Evolutionary conservation across 73 alveolate species (phyloP), one percentile per base, ranked within the genome.

Genomic region (Paramecium primaurelia): DNA sequence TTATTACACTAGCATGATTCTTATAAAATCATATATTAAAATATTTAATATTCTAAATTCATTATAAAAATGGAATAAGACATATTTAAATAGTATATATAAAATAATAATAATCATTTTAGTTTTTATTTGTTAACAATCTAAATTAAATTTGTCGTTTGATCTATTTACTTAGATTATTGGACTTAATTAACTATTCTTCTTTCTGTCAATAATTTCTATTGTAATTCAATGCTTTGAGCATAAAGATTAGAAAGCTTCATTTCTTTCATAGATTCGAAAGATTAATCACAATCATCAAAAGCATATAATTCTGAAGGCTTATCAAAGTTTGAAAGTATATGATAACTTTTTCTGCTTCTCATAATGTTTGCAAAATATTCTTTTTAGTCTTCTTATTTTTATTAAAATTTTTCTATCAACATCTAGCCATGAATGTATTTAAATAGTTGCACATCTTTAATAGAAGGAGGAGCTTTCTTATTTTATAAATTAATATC

Each of bases 241-340:
- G 60, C 87, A 73, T 73, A 73, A 9, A 73, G 59, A 73, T 44
- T 73, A 10, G 87, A 73, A n/a, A 73, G 32, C 18, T 73, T 73
- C 87, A 73, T 73, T 14, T 73, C 87, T 20, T 73, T 73, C 58
- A 73, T 73, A 0, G 87, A 73, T 73, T 73, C 87, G n/a, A 37
- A 73, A 4, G 87, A 73, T 36, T 73, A 38, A 37, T 73, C 87
- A 10, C 58, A 73, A 73, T 73, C 87, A 37, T 73, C 87, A 37
- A 40, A 37, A 1, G 59, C 87, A 12, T 30, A 37, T 20, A 37
- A 34, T 73, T 73, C 59, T 16, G 87, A 40, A 37, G 58, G 87
- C 8, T 73, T 73, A n/a, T 73, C 59, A 14, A 73, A 73, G 16
- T 73, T 73, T 36, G 87, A 34, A 37, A 73, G 59, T 0, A 44